A percentile compares a stretch with the other conserved stretches of the same genome.
phyloP scores from a whole-genome alignment of 2,329 filamentous ascomycete genomes.

The Colletotrichum orbiculare region DNA sequence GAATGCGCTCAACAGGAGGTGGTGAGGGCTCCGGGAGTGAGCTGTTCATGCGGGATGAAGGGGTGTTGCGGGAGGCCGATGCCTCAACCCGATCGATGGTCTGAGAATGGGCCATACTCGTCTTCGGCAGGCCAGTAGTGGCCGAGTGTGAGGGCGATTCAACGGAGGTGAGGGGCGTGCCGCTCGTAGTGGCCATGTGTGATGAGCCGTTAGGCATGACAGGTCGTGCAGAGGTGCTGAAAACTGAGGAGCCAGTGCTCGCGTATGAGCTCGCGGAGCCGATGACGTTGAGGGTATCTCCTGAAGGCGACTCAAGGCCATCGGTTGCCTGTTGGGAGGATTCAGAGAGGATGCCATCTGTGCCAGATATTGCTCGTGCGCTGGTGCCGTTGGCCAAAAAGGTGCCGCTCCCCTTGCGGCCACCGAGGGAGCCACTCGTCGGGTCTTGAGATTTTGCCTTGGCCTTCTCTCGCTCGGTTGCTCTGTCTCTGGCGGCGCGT shows the following conservation, averaged over 20 bases:
- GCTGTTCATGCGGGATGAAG: constrained; percentile 46
- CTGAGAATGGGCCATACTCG: constrained; percentile 65
- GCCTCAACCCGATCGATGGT: constrained; percentile 52
- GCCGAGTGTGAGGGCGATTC: constrained; percentile 63
- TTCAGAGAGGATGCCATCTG: constrained; percentile 44
- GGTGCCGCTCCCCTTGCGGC: constrained; percentile 42
- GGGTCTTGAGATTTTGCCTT: constrained; percentile 57
- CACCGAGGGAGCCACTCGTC: constrained; percentile 38
- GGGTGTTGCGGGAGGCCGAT: constrained; percentile 42
- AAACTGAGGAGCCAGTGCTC: constrained; percentile 78
- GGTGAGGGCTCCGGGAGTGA: constrained; percentile 44
- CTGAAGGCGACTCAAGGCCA: constrained; percentile 68
- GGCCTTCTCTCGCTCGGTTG: constrained; percentile 71
- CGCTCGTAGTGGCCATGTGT: constrained; percentile 55
- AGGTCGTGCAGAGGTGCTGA: constrained; percentile 64
- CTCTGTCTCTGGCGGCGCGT: constrained; percentile 68
- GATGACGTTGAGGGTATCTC: constrained; percentile 76
- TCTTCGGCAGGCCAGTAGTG: constrained; percentile 61
- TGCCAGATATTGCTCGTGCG: constrained; percentile 16
- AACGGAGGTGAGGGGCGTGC: constrained; percentile 63
- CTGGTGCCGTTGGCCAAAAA: constrained; percentile 36
- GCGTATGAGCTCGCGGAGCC: constrained; percentile 79
- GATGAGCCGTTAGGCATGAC: constrained; percentile 55
- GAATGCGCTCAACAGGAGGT: constrained; percentile 55
- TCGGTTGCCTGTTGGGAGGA: constrained; percentile 55